Evolutionary conservation across 345 rosid species (phyloP).

Genomic region (Hibiscus trionum): DNA sequence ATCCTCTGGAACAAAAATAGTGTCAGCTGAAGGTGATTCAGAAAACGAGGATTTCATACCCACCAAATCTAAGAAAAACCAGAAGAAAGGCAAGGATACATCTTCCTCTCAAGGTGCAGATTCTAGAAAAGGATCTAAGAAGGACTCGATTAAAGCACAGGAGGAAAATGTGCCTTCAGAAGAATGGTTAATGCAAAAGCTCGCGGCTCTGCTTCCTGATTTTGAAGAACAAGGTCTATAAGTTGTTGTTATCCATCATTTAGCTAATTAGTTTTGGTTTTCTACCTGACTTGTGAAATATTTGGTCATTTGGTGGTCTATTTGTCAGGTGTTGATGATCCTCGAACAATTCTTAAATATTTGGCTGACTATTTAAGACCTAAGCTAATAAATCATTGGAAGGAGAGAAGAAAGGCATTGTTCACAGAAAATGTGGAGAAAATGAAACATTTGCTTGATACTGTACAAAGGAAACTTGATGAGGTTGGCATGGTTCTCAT

Average conservation of each 20-base stretch:
- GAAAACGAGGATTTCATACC: slow-evolving; percentile 59
- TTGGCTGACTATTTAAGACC: slow-evolving; percentile 71
- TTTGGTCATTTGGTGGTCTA: slow-evolving; percentile 3
- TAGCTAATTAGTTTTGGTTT: not conserved
- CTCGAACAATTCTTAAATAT: slow-evolving; percentile 46
- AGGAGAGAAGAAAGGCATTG: slow-evolving; percentile 77
- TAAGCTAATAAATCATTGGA: slow-evolving; percentile 60
- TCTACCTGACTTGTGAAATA: slow-evolving; percentile 5
- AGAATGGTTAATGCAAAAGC: slow-evolving; percentile 70
- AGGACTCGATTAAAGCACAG: slow-evolving; percentile 44
- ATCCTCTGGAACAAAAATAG: slow-evolving; percentile 46
- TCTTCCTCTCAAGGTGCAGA: slow-evolving; percentile 47
- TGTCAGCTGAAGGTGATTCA: slow-evolving; percentile 35
- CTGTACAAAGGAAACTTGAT: slow-evolving; percentile 82
- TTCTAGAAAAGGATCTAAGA: slow-evolving; percentile 56
- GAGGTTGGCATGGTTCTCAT: slow-evolving; percentile 47
- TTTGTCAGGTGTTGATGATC: slow-evolving; percentile 60
- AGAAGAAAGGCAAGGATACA: slow-evolving; percentile 69
- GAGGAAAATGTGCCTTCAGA: slow-evolving; percentile 69
- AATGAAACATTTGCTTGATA: slow-evolving; percentile 64
- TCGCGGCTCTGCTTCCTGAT: slow-evolving; percentile 50
- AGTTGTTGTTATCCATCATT: not conserved
- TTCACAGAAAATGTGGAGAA: slow-evolving; percentile 82
- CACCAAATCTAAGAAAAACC: slow-evolving; percentile 76
- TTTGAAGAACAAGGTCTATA: slow-evolving; percentile 78